Percentiles rank a stretch among this genome's conserved stretches.
Conservation (phyloP, 345 rosid species). For the Citrus australasica region DNA sequence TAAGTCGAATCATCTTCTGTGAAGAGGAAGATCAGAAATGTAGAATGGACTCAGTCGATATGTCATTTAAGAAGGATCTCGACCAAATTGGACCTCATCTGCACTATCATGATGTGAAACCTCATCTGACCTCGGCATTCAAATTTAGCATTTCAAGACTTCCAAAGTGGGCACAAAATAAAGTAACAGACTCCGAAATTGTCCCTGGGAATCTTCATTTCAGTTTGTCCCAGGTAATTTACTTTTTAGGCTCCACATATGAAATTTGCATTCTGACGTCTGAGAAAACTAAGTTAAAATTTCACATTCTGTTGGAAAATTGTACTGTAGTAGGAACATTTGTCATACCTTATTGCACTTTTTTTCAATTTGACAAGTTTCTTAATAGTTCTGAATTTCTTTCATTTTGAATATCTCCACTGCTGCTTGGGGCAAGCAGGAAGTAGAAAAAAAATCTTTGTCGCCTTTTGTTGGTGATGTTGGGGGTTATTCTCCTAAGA, state of each 20-base stretch:
- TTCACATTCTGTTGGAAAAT: background rate
- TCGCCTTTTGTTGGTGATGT: constrained; percentile 23
- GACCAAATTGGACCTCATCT: constrained; percentile 14
- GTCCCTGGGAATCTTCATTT: constrained; percentile 29
- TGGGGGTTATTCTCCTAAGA: constrained; percentile 23
- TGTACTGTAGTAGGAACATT: background rate
- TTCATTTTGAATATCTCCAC: background rate
- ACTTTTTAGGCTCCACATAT: constrained; percentile 5
- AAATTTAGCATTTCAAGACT: constrained; percentile 75
- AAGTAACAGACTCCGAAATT: constrained; percentile 36
- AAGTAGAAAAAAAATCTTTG: constrained; percentile 22
- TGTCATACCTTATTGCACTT: background rate
- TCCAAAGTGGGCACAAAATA: constrained; percentile 85
- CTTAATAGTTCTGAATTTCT: background rate
- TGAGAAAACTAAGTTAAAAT: background rate
- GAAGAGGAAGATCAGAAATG: constrained; percentile 36
- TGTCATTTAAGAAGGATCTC: constrained; percentile 18
- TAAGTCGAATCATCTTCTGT: constrained; percentile 29
- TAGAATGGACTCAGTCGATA: constrained; percentile 23
- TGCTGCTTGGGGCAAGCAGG: constrained; percentile 20
- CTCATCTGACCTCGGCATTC: constrained; percentile 54
- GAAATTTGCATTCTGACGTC: constrained; percentile 12
- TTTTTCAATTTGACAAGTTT: background rate
- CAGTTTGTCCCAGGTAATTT: constrained; percentile 50
- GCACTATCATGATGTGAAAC: constrained; percentile 25